phyloP scores from a whole-genome alignment of 495 filamentous ascomycete genomes.

The Xanthoparmelia taractica region DNA sequence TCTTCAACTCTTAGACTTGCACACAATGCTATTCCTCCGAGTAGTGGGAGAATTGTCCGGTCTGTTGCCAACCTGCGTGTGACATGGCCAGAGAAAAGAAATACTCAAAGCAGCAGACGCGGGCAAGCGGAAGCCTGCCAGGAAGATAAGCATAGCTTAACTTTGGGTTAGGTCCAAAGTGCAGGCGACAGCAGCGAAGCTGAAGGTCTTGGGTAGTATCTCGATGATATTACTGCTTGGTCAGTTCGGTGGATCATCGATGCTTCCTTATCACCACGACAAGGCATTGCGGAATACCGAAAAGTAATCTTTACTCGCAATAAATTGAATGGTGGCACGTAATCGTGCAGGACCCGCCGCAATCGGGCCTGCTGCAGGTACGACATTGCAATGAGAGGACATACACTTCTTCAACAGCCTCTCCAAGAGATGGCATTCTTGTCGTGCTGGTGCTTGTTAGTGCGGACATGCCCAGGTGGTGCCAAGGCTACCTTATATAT shows the following conservation, averaged over 20 bases:
- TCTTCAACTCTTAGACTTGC: neutral
- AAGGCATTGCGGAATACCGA: neutral
- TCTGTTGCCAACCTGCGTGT: neutral
- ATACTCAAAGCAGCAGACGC: neutral
- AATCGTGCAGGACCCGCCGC: neutral
- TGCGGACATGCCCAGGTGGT: neutral
- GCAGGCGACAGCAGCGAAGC: neutral
- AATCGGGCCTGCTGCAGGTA: neutral
- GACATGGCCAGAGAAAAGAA: neutral
- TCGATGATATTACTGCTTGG: neutral
- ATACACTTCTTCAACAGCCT: neutral
- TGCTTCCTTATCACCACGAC: neutral
- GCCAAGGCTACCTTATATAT: neutral
- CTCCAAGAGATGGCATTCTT: neutral
- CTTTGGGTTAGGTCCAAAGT: neutral
- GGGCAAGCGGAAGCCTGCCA: neutral
- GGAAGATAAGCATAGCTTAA: neutral
- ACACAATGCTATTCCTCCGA: neutral
- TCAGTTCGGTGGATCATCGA: neutral
- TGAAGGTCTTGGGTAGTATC: neutral
- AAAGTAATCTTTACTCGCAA: neutral
- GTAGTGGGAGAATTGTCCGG: neutral
- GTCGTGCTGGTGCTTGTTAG: neutral
- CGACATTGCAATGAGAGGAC: neutral
- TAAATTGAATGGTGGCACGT: neutral